Conservation (phyloP, 768 basidiomycete genomes). For the Xerocomellus dryophilus region DNA sequence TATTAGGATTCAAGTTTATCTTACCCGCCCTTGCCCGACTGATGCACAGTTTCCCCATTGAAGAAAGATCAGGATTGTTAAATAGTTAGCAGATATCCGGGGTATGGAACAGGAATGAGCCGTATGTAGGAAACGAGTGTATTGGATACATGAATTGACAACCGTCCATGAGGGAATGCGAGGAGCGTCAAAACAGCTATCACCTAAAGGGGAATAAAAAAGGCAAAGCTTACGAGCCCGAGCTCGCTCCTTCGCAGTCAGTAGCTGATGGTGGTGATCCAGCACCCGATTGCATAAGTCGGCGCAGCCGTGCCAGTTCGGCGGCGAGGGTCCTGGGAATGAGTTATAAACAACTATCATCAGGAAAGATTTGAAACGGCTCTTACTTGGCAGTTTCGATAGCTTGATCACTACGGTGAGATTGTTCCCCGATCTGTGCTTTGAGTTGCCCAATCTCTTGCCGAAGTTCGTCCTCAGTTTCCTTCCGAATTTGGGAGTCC, state of each 20-base stretch:
- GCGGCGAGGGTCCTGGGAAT: constrained; percentile 49
- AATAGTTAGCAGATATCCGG: constrained; percentile 20
- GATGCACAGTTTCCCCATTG: neutral
- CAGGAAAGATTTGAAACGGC: neutral
- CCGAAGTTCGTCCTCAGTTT: constrained; percentile 60
- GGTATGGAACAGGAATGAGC: constrained; percentile 28
- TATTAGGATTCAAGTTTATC: no score
- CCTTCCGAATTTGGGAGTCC: constrained; percentile 46
- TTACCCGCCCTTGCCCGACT: no score
- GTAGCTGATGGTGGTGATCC: constrained; percentile 26
- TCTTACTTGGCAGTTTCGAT: constrained; percentile 60
- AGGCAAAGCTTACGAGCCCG: constrained; percentile 11
- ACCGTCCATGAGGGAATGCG: constrained; percentile 19
- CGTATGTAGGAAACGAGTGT: constrained; percentile 28
- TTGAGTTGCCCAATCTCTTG: constrained; percentile 56
- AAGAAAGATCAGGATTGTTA: constrained; percentile 2
- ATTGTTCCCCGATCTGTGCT: constrained; percentile 50
- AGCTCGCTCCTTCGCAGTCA: constrained; percentile 10
- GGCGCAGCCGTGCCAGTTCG: constrained; percentile 66
- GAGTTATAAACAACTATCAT: neutral
- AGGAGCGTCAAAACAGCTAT: constrained; percentile 6
- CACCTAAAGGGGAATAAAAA: neutral
- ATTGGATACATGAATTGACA: constrained; percentile 33
- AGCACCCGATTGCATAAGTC: constrained; percentile 64
- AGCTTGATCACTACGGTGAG: constrained; percentile 55